These are phyloP conservation scores for Chrysoporthe deuterocubensis DNA, from an alignment of 2,329 filamentous ascomycete genomes.

Conservation along the genomic window DNA sequence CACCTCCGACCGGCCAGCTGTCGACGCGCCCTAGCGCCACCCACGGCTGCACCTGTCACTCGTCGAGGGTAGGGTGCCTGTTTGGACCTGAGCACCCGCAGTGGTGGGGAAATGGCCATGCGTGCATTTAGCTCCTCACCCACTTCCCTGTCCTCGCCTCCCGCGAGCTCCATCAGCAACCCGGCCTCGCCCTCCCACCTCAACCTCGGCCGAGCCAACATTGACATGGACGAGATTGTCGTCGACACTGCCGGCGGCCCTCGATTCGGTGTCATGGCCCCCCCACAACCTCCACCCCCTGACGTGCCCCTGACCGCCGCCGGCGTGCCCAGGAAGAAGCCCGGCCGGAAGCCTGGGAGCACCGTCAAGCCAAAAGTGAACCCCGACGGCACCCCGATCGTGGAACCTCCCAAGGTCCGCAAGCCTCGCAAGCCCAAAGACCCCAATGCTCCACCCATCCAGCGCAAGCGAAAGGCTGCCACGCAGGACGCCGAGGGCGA, in stretches of 20 bases:
- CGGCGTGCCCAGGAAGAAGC: slow-evolving; percentile 65
- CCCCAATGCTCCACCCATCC: slow-evolving; percentile 58
- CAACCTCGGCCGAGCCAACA: slow-evolving; percentile 39
- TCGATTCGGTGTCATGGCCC: slow-evolving; percentile 38
- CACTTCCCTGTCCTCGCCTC: slow-evolving; percentile 55
- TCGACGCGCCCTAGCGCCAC: slow-evolving; percentile 7
- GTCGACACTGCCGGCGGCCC: slow-evolving; percentile 46
- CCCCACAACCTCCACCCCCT: slow-evolving; percentile 37
- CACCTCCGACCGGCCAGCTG: not conserved
- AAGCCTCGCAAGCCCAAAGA: slow-evolving; percentile 62
- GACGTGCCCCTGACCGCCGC: slow-evolving; percentile 60
- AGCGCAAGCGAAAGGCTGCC: slow-evolving; percentile 59
- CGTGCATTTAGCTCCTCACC: slow-evolving; percentile 52
- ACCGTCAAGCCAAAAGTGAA: slow-evolving; percentile 50
- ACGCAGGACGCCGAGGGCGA: slow-evolving; percentile 37
- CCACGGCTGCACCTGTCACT: slow-evolving; percentile 1
- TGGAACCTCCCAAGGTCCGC: slow-evolving; percentile 54
- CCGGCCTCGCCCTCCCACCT: slow-evolving; percentile 50
- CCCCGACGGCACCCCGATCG: slow-evolving; percentile 41
- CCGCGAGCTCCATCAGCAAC: slow-evolving; percentile 55
- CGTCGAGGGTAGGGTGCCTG: not conserved
- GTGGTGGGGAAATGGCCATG: slow-evolving; percentile 40
- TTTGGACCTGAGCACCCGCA: slow-evolving; percentile 16
- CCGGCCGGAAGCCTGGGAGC: slow-evolving; percentile 66
- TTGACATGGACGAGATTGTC: slow-evolving; percentile 55